These are phyloP conservation scores for Hordeum marinum DNA, from an alignment of 176 grass and related monocot species.

Conservation along the genomic window DNA sequence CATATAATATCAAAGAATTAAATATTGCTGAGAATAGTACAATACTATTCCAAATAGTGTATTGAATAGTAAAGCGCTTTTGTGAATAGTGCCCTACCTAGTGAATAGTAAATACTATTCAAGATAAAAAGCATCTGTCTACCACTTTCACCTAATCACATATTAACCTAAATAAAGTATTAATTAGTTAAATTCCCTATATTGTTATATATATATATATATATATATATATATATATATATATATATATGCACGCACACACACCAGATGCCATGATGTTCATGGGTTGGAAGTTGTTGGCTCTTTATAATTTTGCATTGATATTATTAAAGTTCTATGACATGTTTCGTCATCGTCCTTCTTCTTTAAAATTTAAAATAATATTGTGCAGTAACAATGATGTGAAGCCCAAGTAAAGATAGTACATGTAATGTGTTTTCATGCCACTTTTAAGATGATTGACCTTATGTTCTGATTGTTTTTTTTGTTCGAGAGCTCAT, in stretches of 20 bases:
- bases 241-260: background rate
- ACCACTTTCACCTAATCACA: too few species aligned
- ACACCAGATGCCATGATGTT: background rate
- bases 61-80: too few species aligned
- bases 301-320: background rate
- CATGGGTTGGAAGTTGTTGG: background rate
- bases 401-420: background rate
- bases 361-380: background rate
- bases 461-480: background rate
- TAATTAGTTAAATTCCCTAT: too few species aligned
- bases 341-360: background rate
- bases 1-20: too few species aligned
- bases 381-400: background rate
- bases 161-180: too few species aligned
- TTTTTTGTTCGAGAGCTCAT: background rate
- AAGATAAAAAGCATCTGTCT: too few species aligned
- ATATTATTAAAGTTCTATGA: background rate
- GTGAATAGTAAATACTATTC: too few species aligned
- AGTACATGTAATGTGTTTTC: background rate
- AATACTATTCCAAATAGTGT: too few species aligned
- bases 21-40: too few species aligned
- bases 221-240: too few species aligned
- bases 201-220: too few species aligned
- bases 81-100: too few species aligned
- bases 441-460: background rate